Percentiles rank a stretch among this genome's conserved stretches.
Evolutionary conservation across 805 yeast species (phyloP).

Genomic region (Candida vartiovaarae): DNA sequence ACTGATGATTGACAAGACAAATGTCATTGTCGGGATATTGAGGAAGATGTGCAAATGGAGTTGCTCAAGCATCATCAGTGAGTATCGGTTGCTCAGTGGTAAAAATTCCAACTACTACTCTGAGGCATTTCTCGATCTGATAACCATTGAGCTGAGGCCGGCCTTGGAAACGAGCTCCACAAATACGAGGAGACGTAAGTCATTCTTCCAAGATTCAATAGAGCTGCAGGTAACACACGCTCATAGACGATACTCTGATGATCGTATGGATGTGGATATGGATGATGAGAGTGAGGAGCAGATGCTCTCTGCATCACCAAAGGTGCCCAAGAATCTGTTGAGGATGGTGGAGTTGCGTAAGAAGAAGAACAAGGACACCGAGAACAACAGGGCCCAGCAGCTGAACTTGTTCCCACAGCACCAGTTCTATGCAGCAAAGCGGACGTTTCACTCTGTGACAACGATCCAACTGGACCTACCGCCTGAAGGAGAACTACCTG

Average conservation of each 20-base stretch:
- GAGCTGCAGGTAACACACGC: background rate
- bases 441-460: slow-evolving; percentile 13
- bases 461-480: slow-evolving; percentile 36
- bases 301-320: slow-evolving; percentile 54
- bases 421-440: slow-evolving; percentile 16
- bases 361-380: slow-evolving; percentile 25
- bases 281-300: slow-evolving; percentile 19
- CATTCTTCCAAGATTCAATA: background rate
- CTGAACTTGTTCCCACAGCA: background rate
- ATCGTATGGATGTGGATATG: slow-evolving; percentile 12
- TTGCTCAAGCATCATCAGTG: slow-evolving; percentile 75
- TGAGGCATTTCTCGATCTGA: slow-evolving; percentile 74
- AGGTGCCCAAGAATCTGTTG: slow-evolving; percentile 55
- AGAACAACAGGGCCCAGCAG: slow-evolving; percentile 2
- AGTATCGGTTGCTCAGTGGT: slow-evolving; percentile 72
- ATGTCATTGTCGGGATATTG: slow-evolving; percentile 72
- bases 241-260: slow-evolving; percentile 8
- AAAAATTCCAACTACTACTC: slow-evolving; percentile 69
- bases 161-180: slow-evolving; percentile 2
- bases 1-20: slow-evolving; percentile 71
- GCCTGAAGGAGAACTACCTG: slow-evolving; percentile 55
- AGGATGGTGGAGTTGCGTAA: slow-evolving; percentile 42
- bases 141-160: slow-evolving; percentile 41
- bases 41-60: slow-evolving; percentile 87
- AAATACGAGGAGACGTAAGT: slow-evolving; percentile 20